phyloP scores from a whole-genome alignment of 192 early-diverging fungal genomes.

The Globomyces pollinis-pini region DNA sequence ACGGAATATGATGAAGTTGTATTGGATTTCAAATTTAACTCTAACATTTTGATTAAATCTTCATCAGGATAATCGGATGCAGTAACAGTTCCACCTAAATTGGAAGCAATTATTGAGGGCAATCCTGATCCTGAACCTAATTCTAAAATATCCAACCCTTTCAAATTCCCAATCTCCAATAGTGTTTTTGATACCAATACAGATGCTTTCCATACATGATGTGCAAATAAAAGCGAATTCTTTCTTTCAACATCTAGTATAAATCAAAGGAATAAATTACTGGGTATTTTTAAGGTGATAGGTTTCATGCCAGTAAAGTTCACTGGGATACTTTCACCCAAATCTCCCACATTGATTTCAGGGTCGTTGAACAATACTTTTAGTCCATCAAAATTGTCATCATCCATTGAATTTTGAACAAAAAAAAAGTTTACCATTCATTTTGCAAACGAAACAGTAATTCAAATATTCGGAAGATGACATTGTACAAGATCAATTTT shows the following conservation, averaged over 20 bases:
- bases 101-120: slow-evolving; percentile 54
- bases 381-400: slow-evolving; percentile 6
- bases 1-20: background rate
- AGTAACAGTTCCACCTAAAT: slow-evolving; percentile 55
- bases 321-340: background rate
- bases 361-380: slow-evolving; percentile 9
- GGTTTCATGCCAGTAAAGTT: background rate
- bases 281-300: too few relatives aligned
- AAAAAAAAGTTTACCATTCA: too few relatives aligned
- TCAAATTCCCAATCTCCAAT: background rate
- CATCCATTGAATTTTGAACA: too few relatives aligned
- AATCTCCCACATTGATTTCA: slow-evolving; percentile 9
- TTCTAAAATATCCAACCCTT: slow-evolving; percentile 51
- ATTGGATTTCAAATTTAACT: slow-evolving; percentile 12
- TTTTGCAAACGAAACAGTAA: too few relatives aligned
- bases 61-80: slow-evolving; percentile 63
- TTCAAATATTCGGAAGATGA: background rate
- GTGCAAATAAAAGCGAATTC: slow-evolving; percentile 11
- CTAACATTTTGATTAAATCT: slow-evolving; percentile 46
- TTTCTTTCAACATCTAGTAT: slow-evolving; percentile 2
- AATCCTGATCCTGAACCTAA: slow-evolving; percentile 74
- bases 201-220: slow-evolving; percentile 20
- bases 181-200: slow-evolving; percentile 16
- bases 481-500: background rate
- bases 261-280: too few relatives aligned